Conservation (phyloP, 2,329 filamentous ascomycete species). For the Cytospora paraplurivora region DNA sequence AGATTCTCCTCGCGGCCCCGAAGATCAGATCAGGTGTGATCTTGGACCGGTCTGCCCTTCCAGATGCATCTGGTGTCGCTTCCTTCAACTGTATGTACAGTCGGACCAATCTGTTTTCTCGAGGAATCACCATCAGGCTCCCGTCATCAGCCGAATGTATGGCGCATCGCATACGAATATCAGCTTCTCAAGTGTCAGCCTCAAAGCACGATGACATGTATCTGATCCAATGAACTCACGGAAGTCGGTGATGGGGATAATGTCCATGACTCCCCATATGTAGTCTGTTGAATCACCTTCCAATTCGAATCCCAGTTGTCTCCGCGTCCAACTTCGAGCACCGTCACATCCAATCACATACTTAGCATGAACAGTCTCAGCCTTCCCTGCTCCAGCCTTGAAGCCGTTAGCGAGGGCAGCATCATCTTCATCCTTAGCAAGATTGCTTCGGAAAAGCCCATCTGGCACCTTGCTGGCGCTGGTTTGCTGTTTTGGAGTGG, state of each 20-base stretch:
- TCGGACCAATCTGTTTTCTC: constrained; percentile 55
- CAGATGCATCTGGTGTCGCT: constrained; percentile 45
- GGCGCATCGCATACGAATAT: constrained; percentile 36
- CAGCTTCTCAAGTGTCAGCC: constrained; percentile 49
- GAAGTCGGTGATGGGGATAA: constrained; percentile 37
- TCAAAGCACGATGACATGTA: constrained; percentile 53
- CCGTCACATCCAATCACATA: constrained; percentile 72
- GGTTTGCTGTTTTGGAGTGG: constrained; percentile 46
- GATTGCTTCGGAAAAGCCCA: constrained; percentile 62
- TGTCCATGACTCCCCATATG: constrained; percentile 36
- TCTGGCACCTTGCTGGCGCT: constrained; percentile 47
- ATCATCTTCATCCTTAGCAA: constrained; percentile 48
- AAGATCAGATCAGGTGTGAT: constrained; percentile 67
- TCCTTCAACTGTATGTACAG: constrained; percentile 66
- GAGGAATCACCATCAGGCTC: constrained; percentile 37
- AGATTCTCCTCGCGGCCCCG: constrained; percentile 62
- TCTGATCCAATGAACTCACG: constrained; percentile 36
- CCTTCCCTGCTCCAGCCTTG: constrained; percentile 38
- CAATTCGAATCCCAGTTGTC: constrained; percentile 48
- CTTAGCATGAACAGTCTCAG: constrained; percentile 55
- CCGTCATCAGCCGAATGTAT: constrained; percentile 36
- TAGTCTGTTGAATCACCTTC: constrained; percentile 35
- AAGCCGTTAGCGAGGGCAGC: constrained; percentile 33
- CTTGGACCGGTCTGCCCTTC: constrained; percentile 58
- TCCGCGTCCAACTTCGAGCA: constrained; percentile 66